phyloP scores from a whole-genome alignment of 2,329 filamentous ascomycete species.

The Exophiala sideris region DNA sequence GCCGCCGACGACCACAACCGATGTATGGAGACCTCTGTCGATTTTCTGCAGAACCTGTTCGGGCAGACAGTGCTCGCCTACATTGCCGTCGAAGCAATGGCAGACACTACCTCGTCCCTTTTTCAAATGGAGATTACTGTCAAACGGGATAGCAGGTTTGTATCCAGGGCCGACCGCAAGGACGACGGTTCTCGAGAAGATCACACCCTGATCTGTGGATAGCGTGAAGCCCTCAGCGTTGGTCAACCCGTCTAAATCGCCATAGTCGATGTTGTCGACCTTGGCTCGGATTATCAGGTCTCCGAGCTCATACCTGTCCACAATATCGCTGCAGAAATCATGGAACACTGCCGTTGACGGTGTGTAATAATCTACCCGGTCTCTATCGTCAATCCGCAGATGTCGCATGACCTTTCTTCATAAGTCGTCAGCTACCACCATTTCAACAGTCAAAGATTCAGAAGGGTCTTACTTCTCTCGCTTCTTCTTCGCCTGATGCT shows the following conservation, averaged over 20 bases:
- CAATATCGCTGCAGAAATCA: slow-evolving; percentile 59
- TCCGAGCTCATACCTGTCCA: slow-evolving; percentile 56
- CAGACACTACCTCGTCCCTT: slow-evolving; percentile 41
- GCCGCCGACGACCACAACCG: slow-evolving; percentile 69
- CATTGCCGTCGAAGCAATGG: slow-evolving; percentile 61
- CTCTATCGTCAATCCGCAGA: slow-evolving; percentile 61
- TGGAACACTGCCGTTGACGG: slow-evolving; percentile 61
- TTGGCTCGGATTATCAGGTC: slow-evolving; percentile 58
- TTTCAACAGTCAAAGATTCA: not conserved
- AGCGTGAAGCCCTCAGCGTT: slow-evolving; percentile 61
- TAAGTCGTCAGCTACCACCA: slow-evolving; percentile 23
- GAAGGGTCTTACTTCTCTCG: slow-evolving; percentile 6
- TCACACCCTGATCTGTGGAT: slow-evolving; percentile 52
- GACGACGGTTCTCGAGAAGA: slow-evolving; percentile 59
- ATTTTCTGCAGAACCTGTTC: slow-evolving; percentile 54
- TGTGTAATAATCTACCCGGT: slow-evolving; percentile 67
- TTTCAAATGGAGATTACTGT: slow-evolving; percentile 9
- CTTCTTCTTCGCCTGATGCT: slow-evolving; percentile 70
- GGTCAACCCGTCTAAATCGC: slow-evolving; percentile 43
- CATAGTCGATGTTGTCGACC: slow-evolving; percentile 61
- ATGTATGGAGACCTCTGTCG: slow-evolving; percentile 38
- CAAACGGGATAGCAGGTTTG: slow-evolving; percentile 29
- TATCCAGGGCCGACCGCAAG: slow-evolving; percentile 69
- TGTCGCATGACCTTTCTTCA: slow-evolving; percentile 37
- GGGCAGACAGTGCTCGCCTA: slow-evolving; percentile 52